Evolutionary conservation across 2,329 filamentous ascomycete species (phyloP).

Genomic region (Penicillium sp.): DNA sequence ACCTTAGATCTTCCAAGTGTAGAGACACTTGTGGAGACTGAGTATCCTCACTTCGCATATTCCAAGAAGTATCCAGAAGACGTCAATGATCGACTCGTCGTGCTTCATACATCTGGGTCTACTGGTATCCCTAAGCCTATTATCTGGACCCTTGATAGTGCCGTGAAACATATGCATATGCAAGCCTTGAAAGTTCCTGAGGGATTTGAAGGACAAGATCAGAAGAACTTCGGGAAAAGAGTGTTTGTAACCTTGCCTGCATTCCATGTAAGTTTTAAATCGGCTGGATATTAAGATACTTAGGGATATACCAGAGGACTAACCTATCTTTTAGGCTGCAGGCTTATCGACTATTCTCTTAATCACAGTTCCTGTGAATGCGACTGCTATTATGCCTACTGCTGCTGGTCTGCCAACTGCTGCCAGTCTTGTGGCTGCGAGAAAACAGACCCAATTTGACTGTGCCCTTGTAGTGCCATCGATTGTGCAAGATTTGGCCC

Average conservation of each 20-base stretch:
- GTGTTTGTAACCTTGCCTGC: not conserved
- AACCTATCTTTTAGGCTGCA: too few species aligned
- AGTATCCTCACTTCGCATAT: not conserved
- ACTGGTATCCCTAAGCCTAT: not conserved
- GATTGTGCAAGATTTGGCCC: constrained; percentile 36
- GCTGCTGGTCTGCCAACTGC: constrained; percentile 12
- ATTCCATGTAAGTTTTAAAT: not conserved
- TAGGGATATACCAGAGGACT: too few species aligned
- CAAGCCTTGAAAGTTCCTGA: not conserved
- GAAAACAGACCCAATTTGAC: not conserved
- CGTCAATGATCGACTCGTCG: not conserved
- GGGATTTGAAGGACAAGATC: not conserved
- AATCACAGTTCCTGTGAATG: not conserved
- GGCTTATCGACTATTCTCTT: not conserved
- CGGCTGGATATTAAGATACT: not conserved
- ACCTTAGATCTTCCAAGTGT: constrained; percentile 28
- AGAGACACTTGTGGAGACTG: constrained; percentile 26
- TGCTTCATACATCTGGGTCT: not conserved
- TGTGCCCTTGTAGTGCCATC: constrained; percentile 8
- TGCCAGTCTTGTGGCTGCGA: not conserved
- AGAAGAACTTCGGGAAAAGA: not conserved
- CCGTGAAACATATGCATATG: not conserved
- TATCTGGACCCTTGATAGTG: not conserved
- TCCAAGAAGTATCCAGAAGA: not conserved
- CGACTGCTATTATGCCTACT: not conserved